Evolutionary conservation across 441 rosid species (phyloP).

Genomic region (Arabidopsis lyrata): DNA sequence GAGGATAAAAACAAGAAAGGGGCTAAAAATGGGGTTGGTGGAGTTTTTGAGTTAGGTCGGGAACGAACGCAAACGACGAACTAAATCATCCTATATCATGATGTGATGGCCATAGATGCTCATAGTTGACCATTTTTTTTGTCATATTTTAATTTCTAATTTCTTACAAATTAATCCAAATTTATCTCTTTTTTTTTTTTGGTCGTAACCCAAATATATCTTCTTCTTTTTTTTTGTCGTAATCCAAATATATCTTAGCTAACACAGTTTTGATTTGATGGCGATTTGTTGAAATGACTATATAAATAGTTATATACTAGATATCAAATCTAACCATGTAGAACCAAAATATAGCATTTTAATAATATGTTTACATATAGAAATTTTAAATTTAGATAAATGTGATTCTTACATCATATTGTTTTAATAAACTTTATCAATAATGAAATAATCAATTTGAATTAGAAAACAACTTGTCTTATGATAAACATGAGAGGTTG

Average conservation of each 20-base stretch:
- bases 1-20: constrained; percentile 33
- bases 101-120: constrained; percentile 18
- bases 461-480: constrained; percentile 23
- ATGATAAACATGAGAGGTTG: constrained; percentile 37
- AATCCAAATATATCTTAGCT: too few relatives aligned
- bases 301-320: neutral
- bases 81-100: neutral
- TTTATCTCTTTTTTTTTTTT: too few relatives aligned
- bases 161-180: neutral
- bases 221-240: too few relatives aligned
- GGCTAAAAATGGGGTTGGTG: constrained; percentile 37
- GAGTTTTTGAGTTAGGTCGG: constrained; percentile 33
- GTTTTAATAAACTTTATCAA: too few relatives aligned
- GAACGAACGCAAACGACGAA: constrained; percentile 24
- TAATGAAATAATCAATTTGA: neutral
- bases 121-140: constrained; percentile 27
- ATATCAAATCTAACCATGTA: neutral
- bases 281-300: too few relatives aligned
- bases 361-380: neutral
- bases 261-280: too few relatives aligned
- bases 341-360: too few relatives aligned
- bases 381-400: neutral
- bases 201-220: too few relatives aligned
- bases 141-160: neutral
- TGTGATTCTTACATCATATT: neutral